phyloP scores from a whole-genome alignment of 129 eudicot genomes.

The Tanacetum coccineum region DNA sequence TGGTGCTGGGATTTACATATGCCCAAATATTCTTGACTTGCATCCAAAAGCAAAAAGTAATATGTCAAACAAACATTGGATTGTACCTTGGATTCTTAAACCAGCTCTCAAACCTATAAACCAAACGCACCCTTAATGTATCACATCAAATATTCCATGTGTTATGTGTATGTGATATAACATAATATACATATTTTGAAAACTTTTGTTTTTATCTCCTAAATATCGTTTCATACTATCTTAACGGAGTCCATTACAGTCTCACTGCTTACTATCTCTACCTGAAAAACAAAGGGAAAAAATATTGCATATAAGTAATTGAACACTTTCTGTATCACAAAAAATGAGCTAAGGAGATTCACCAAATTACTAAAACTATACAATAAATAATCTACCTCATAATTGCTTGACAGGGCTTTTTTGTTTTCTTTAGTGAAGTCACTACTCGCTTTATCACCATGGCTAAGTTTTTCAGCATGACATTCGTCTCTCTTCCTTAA shows the following conservation, averaged over 20 bases:
- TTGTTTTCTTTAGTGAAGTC: constrained; percentile 24
- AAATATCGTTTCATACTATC: constrained; percentile 42
- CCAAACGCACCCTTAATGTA: too few species aligned
- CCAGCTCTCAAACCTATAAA: too few species aligned
- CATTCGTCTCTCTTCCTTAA: constrained; percentile 28
- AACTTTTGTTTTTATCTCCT: too few species aligned
- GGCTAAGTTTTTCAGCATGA: constrained; percentile 20
- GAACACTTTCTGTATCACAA: neutral
- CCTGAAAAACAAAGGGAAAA: constrained; percentile 25
- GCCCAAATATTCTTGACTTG: too few species aligned
- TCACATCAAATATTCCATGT: too few species aligned
- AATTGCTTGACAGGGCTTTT: constrained; percentile 29
- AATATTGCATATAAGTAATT: constrained; percentile 13
- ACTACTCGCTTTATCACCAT: constrained; percentile 31
- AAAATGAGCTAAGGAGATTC: neutral
- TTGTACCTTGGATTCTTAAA: too few species aligned
- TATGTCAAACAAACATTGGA: too few species aligned
- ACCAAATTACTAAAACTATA: too few species aligned
- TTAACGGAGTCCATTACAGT: constrained; percentile 18
- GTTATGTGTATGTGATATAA: too few species aligned
- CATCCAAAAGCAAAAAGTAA: too few species aligned
- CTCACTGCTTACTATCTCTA: constrained; percentile 20
- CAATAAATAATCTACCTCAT: constrained; percentile 26
- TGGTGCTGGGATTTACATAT: too few species aligned
- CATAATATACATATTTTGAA: too few species aligned